These are phyloP conservation scores for Linnemannia elongata DNA, from an alignment of 192 early-diverging fungal species.

Conservation along the genomic window DNA sequence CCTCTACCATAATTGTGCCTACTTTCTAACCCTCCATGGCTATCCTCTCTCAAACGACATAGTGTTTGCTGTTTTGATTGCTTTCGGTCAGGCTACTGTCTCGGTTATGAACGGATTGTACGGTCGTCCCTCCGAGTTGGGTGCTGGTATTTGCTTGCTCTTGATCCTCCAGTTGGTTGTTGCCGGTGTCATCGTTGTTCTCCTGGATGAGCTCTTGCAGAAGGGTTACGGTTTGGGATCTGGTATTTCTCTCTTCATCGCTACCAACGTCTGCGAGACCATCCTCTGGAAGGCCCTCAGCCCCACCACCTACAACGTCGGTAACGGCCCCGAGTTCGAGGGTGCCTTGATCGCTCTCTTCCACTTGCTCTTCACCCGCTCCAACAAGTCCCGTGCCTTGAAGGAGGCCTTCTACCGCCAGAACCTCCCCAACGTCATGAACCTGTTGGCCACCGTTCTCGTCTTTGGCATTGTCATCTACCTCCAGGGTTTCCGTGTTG, in stretches of 20 bases:
- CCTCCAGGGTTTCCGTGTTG: conserved; percentile 99
- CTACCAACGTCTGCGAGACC: conserved; percentile 99
- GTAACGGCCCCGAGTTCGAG: conserved; percentile 98
- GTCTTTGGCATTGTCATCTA: conserved; percentile 94
- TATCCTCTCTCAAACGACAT: conserved; percentile 28
- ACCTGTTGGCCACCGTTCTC: conserved; percentile 90
- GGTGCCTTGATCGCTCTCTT: conserved; percentile 97
- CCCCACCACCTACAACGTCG: conserved; percentile 98
- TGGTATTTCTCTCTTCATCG: conserved; percentile 99
- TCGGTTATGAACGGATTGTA: conserved; percentile 99
- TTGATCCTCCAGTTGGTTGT: conserved; percentile 98
- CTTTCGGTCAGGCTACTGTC: conserved; percentile 98
- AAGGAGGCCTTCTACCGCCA: conserved; percentile 97
- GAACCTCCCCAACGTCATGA: conserved; percentile 89
- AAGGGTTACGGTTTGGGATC: conserved; percentile 99
- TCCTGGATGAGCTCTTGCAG: conserved; percentile 99
- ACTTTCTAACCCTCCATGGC: conserved; percentile 74
- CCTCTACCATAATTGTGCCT: neutral
- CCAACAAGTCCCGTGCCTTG: conserved; percentile 96
- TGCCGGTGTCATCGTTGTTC: conserved; percentile 96
- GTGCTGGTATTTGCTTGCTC: conserved; percentile 95
- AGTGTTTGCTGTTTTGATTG: conserved; percentile 99
- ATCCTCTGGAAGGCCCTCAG: conserved; percentile 99
- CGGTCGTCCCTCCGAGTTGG: conserved; percentile 95
- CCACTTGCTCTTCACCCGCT: conserved; percentile 94